Conservation (phyloP, 2,329 filamentous ascomycete species). For the Aspergillus transmontanensis region DNA sequence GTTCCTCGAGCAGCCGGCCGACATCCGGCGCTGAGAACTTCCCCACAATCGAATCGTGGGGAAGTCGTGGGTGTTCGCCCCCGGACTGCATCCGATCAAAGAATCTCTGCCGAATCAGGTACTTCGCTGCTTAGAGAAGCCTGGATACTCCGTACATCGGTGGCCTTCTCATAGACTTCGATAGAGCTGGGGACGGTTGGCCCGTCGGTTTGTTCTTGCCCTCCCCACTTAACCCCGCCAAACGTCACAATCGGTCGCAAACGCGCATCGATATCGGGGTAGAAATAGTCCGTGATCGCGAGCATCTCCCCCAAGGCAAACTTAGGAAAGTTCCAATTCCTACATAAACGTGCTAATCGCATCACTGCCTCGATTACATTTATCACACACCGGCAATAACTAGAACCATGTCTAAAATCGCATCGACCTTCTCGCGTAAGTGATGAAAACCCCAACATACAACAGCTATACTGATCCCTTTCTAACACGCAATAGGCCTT, state of each 20-base stretch:
- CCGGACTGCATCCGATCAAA: constrained; percentile 17
- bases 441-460: neutral
- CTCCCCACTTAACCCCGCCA: constrained; percentile 20
- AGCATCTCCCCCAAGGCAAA: neutral
- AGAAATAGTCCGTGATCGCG: constrained; percentile 25
- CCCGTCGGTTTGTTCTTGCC: constrained; percentile 10
- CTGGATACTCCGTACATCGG: neutral
- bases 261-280: constrained; percentile 20
- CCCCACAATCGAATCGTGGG: constrained; percentile 19
- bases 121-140: neutral
- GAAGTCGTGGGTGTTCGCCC: constrained; percentile 9
- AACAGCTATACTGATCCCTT: neutral
- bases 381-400: constrained; percentile 2
- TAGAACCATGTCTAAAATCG: constrained; percentile 36
- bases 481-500: constrained; percentile 49
- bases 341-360: neutral
- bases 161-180: neutral
- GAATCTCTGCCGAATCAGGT: constrained; percentile 13
- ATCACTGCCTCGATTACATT: neutral
- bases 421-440: constrained; percentile 41
- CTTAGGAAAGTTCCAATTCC: neutral
- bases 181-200: constrained; percentile 2
- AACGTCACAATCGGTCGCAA: neutral
- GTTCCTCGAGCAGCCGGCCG: neutral
- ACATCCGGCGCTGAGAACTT: constrained; percentile 16